A percentile compares a stretch with the other conserved stretches of the same genome.
phyloP scores from a whole-genome alignment of 495 filamentous ascomycete species.

The Hypoxylon fuscum region DNA sequence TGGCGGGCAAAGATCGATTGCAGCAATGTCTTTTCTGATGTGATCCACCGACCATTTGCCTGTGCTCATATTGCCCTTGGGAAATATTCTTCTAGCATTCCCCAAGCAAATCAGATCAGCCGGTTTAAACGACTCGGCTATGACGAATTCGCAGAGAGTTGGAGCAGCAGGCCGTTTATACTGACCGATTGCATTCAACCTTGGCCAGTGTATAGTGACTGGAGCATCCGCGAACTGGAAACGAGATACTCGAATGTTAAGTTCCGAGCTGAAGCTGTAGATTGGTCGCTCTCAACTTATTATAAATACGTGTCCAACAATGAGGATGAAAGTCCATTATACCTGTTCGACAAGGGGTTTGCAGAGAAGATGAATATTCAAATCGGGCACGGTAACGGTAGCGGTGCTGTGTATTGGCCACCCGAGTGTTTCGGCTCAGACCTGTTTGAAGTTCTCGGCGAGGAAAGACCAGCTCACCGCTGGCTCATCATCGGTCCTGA shows the following conservation, averaged over 20 bases:
- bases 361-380: constrained; percentile 84
- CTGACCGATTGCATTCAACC: constrained; percentile 81
- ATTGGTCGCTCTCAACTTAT: constrained; percentile 87
- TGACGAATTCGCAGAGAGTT: constrained; percentile 76
- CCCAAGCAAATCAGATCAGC: constrained; percentile 73
- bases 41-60: constrained; percentile 88
- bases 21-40: constrained; percentile 86
- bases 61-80: constrained; percentile 78
- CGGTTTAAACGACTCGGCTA: constrained; percentile 73
- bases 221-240: constrained; percentile 73
- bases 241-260: constrained; percentile 67
- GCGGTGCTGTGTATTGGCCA: constrained; percentile 79
- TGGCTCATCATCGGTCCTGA: constrained; percentile 95
- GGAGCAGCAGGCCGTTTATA: constrained; percentile 88
- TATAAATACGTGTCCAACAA: constrained; percentile 84
- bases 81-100: constrained; percentile 76
- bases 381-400: constrained; percentile 62
- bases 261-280: constrained; percentile 93
- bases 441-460: constrained; percentile 82
- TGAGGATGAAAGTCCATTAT: constrained; percentile 88
- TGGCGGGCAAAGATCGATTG: constrained; percentile 67
- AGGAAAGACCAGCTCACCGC: constrained; percentile 83
- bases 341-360: constrained; percentile 89
- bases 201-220: constrained; percentile 82
- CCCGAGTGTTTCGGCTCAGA: constrained; percentile 90